These are phyloP conservation scores for Starmerella stellata DNA, from an alignment of 805 yeast species.

Conservation along the genomic window DNA sequence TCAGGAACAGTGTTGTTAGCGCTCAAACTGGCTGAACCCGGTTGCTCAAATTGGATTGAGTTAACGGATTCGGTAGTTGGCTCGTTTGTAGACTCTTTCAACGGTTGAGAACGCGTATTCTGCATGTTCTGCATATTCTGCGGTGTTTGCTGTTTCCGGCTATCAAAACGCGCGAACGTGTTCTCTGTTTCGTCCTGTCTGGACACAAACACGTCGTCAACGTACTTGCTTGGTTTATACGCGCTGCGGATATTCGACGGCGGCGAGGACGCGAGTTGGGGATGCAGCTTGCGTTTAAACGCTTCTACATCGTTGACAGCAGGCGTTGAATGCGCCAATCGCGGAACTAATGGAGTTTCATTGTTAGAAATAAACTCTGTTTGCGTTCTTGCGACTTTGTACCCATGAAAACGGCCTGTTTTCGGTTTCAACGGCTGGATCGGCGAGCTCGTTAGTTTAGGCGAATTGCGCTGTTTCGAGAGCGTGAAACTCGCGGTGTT, in stretches of 20 bases:
- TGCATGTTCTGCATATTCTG: not conserved
- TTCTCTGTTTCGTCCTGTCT: not conserved
- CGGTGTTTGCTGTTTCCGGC: not conserved
- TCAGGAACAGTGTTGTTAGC: not conserved
- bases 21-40: not conserved
- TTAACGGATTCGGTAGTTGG: not conserved
- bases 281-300: not conserved
- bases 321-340: not conserved
- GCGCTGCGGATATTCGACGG: not conserved
- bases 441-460: too few relatives aligned
- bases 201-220: not conserved
- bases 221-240: not conserved
- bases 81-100: not conserved
- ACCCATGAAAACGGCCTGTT: too few relatives aligned
- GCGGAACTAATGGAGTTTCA: too few relatives aligned
- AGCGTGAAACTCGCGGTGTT: too few relatives aligned
- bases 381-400: too few relatives aligned
- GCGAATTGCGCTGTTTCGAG: too few relatives aligned
- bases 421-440: too few relatives aligned
- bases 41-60: not conserved
- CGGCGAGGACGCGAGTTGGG: not conserved
- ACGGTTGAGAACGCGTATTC: not conserved
- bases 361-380: too few relatives aligned
- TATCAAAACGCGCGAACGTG: too few relatives aligned
- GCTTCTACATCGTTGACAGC: not conserved